Base-by-base conservation (phyloP, 352 stramenopile genomes). In the Globisporangium middletonii region DNA sequence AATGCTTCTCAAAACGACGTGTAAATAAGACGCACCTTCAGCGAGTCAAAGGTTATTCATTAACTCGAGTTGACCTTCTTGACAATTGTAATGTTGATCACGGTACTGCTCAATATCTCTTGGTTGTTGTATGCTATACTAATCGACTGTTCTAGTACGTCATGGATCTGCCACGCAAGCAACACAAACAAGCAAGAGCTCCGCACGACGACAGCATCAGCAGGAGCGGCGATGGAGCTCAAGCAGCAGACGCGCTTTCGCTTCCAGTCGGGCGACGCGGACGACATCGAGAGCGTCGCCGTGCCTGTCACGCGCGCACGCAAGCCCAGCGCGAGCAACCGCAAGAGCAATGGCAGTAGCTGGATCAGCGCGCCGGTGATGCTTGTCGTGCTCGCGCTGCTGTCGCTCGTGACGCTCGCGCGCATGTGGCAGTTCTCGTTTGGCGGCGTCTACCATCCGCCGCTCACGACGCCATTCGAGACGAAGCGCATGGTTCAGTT, bases 401-500 rank as follows among this genome's bases (percentile, higher is more conserved):
- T 86, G 56, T 58, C 66, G 48, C 51, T 88, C 62, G 69, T 81
- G 63, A 83, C 82, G 62, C 57, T 76, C 28, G 69, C 79, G 59
- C 77, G 83, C 63, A 69, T 88, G 52, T 88, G 75, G 67, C 69
- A 88, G 61, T 87, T 88, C 62, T 84, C 79, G 45, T 23, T 18
- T 19, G 72, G 62, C 47, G 64, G 53, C 16, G 46, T 67, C 45
- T 66, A 64, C 53, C 60, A 69, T 47, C 71, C 71, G 47, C 69
- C 77, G 48, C 71, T 92, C 38, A 65, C 68, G 11, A 69, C 76
- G 59, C 73, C 72, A 15, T 94, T 92, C 65, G 66, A 76, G 63
- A 89, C 91, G 59, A 86, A 90, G 63, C 83, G 69, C 35, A 91
- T 94, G 84, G 81, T 87, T 60, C 58, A 89, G 60, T 81, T 94